These are phyloP conservation scores for Quercus bicolor DNA, from an alignment of 306 rosid species.

Conservation along the genomic window DNA sequence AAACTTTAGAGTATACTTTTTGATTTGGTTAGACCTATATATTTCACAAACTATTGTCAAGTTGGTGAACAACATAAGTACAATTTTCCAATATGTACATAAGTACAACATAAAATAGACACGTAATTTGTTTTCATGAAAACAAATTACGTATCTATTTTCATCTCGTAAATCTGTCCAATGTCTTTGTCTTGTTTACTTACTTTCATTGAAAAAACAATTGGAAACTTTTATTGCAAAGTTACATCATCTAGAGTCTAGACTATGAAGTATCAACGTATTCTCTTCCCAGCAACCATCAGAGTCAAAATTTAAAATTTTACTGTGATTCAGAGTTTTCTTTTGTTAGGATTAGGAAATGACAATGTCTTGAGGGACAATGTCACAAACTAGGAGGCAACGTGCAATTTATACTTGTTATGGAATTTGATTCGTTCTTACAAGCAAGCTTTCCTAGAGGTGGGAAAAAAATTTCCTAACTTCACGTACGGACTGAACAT, in stretches of 20 bases:
- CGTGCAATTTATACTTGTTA: too few relatives aligned
- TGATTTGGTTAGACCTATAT: too few relatives aligned
- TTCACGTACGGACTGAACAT: too few relatives aligned
- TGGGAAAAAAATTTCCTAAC: too few relatives aligned
- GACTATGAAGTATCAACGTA: not conserved
- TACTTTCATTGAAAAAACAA: not conserved
- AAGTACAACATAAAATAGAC: not conserved
- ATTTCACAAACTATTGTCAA: too few relatives aligned
- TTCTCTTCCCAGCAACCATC: not conserved
- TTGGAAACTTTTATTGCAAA: not conserved
- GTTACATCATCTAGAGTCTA: not conserved
- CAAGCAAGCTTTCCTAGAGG: too few relatives aligned
- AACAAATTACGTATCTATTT: not conserved
- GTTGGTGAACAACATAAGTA: not conserved
- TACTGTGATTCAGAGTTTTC: not conserved
- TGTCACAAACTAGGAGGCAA: not conserved
- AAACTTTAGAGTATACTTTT: too few relatives aligned
- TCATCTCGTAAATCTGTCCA: not conserved
- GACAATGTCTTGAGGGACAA: not conserved
- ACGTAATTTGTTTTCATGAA: not conserved
- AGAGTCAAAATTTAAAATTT: not conserved
- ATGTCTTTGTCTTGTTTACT: not conserved
- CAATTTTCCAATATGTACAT: not conserved
- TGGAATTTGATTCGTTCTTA: too few relatives aligned
- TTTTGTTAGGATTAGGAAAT: too few relatives aligned